Conservation (phyloP, 768 basidiomycete genomes). For the Lentinula raphanica region DNA sequence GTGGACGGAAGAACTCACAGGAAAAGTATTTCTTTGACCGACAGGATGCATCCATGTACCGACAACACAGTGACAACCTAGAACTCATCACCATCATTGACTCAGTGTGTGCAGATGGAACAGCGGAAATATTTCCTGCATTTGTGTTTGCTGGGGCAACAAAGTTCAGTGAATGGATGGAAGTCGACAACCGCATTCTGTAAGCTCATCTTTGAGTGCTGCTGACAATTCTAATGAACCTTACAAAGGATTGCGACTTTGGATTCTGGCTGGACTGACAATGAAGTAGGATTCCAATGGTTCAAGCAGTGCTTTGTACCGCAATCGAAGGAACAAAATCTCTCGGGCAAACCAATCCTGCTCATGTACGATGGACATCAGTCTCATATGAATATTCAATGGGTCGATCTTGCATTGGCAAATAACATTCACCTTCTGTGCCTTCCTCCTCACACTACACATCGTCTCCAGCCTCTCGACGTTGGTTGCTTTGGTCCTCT, state of each 20-base stretch:
- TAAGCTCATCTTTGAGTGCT: not conserved
- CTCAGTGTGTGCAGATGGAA: slow-evolving; percentile 32
- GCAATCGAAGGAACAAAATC: slow-evolving; percentile 23
- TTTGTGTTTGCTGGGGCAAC: slow-evolving; percentile 31
- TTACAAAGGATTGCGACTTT: slow-evolving; percentile 27
- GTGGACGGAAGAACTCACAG: slow-evolving; percentile 13
- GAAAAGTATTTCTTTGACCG: slow-evolving; percentile 19
- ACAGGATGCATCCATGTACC: slow-evolving; percentile 14
- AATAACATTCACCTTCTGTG: slow-evolving; percentile 21
- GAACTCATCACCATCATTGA: slow-evolving; percentile 39
- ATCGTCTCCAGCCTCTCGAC: slow-evolving; percentile 29
- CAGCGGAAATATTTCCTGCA: slow-evolving; percentile 17
- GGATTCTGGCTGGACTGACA: slow-evolving; percentile 38
- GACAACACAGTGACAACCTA: slow-evolving; percentile 25
- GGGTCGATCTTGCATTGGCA: slow-evolving; percentile 17
- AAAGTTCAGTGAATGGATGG: slow-evolving; percentile 19
- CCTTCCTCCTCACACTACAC: slow-evolving; percentile 28
- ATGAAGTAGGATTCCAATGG: slow-evolving; percentile 19
- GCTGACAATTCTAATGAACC: not conserved
- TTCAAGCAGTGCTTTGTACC: slow-evolving; percentile 26
- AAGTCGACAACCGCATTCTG: slow-evolving; percentile 18
- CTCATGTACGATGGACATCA: slow-evolving; percentile 41
- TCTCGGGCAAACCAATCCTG: slow-evolving; percentile 25
- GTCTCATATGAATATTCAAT: slow-evolving; percentile 29
- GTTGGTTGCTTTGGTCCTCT: slow-evolving; percentile 27